These are phyloP conservation scores for Erodium chrysanthum DNA, from an alignment of 441 rosid genomes.

Conservation along the genomic window DNA sequence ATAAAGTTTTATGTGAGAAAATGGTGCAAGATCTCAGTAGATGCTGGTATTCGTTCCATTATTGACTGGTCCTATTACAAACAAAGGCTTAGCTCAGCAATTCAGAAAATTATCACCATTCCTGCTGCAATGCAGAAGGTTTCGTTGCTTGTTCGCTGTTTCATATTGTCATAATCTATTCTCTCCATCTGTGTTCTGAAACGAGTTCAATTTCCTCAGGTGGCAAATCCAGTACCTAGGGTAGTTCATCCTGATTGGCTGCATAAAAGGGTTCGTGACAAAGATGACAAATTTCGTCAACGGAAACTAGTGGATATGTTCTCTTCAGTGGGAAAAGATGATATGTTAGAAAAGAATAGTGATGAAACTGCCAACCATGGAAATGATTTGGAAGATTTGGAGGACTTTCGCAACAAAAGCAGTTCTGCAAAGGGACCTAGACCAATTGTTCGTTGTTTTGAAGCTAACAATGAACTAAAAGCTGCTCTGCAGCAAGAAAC, in stretches of 20 bases:
- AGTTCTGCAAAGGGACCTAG: conserved; percentile 42
- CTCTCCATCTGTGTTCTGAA: conserved; percentile 19
- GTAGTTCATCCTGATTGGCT: conserved; percentile 98
- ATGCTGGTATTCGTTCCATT: conserved; percentile 65
- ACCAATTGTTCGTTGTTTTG: conserved; percentile 61
- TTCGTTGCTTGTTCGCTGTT: conserved; percentile 20
- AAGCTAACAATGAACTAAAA: conserved; percentile 32
- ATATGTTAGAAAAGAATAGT: conserved; percentile 23
- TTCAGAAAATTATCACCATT: conserved; percentile 88
- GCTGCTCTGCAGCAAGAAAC: conserved; percentile 24
- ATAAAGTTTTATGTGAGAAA: conserved; percentile 65
- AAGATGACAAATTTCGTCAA: conserved; percentile 86
- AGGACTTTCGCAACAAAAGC: conserved; percentile 56
- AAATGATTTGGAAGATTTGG: conserved; percentile 53
- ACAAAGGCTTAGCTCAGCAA: conserved; percentile 86
- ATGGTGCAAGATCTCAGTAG: conserved; percentile 89
- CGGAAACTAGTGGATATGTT: conserved; percentile 73
- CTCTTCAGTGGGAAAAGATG: conserved; percentile 32
- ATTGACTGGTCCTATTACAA: conserved; percentile 93
- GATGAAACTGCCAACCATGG: conserved; percentile 21
- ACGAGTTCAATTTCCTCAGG: conserved; percentile 39
- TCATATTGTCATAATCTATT: conserved; percentile 14
- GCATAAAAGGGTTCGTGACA: conserved; percentile 88
- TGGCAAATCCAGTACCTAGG: conserved; percentile 93
- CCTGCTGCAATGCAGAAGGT: conserved; percentile 99